phyloP scores from a whole-genome alignment of 495 filamentous ascomycete genomes.

The Neurospora sp. region DNA sequence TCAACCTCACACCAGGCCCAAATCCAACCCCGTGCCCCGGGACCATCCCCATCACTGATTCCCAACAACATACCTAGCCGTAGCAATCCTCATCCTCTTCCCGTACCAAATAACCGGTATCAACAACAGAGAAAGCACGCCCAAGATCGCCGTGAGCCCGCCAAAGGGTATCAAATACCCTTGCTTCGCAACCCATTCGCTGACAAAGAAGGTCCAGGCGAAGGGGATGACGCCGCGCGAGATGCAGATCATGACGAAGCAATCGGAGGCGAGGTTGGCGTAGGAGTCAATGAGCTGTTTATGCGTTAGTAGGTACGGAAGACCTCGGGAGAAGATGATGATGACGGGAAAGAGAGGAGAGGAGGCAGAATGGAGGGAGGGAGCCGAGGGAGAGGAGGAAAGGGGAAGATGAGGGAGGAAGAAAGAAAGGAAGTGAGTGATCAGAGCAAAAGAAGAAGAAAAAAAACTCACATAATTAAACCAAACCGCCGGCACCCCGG shows the following conservation, averaged over 20 bases:
- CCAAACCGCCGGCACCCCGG: slow-evolving; percentile 21
- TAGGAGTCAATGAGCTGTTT: slow-evolving; percentile 22
- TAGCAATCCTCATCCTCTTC: slow-evolving; percentile 23
- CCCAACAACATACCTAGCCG: slow-evolving; percentile 15
- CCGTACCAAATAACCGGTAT: slow-evolving; percentile 16
- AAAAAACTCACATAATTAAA: slow-evolving; percentile 19
- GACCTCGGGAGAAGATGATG: neutral
- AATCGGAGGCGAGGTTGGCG: slow-evolving; percentile 21
- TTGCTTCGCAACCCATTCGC: slow-evolving; percentile 14
- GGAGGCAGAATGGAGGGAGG: neutral
- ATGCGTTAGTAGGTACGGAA: neutral
- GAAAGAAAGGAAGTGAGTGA: too few relatives aligned
- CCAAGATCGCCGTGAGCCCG: slow-evolving; percentile 17
- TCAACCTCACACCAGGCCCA: neutral
- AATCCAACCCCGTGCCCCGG: neutral
- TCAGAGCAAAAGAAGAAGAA: neutral
- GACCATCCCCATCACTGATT: slow-evolving; percentile 10
- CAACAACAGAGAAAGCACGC: slow-evolving; percentile 14
- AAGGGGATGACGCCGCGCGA: slow-evolving; percentile 21
- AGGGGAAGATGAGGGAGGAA: neutral
- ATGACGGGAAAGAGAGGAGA: neutral
- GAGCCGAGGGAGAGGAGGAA: neutral
- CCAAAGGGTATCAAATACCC: slow-evolving; percentile 21
- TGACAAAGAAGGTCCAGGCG: slow-evolving; percentile 19
- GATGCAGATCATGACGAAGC: slow-evolving; percentile 24